A percentile compares a stretch with the other conserved stretches of the same genome.
Conservation (phyloP, 805 yeast genomes). For the Barnettozyma siamensis region DNA sequence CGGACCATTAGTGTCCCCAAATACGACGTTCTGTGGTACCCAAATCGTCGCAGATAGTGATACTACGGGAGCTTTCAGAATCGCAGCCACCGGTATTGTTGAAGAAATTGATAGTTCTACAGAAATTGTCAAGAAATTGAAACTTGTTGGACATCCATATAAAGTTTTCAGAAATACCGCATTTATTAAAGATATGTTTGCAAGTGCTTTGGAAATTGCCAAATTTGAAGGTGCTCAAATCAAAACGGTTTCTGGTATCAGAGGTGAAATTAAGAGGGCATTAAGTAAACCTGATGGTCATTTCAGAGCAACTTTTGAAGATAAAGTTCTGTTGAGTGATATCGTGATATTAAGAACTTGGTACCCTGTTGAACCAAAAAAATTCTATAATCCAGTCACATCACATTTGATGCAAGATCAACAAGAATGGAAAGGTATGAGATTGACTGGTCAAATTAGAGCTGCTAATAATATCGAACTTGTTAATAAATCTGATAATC, state of each 20-base stretch:
- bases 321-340: conserved; percentile 86
- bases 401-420: conserved; percentile 76
- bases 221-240: conserved; percentile 97
- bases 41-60: conserved; percentile 79
- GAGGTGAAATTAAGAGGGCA: conserved; percentile 97
- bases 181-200: conserved; percentile 94
- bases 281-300: conserved; percentile 91
- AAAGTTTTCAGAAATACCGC: conserved; percentile 95
- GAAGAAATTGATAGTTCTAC: conserved; percentile 85
- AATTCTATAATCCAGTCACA: conserved; percentile 93
- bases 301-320: conserved; percentile 96
- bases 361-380: conserved; percentile 90
- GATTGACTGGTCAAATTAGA: conserved; percentile 89
- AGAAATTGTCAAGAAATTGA: conserved; percentile 93
- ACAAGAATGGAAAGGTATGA: conserved; percentile 92
- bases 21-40: conserved; percentile 95
- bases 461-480: conserved; percentile 65
- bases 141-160: conserved; percentile 90
- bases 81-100: conserved; percentile 94
- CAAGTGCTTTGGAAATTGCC: conserved; percentile 89
- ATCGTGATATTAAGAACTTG: conserved; percentile 87
- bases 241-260: conserved; percentile 92
- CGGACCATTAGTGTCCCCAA: conserved; percentile 96
- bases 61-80: conserved; percentile 86
- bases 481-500: conserved; percentile 48